Evolutionary conservation across 306 rosid species (phyloP).

Genomic region (Crataegus laevigata): DNA sequence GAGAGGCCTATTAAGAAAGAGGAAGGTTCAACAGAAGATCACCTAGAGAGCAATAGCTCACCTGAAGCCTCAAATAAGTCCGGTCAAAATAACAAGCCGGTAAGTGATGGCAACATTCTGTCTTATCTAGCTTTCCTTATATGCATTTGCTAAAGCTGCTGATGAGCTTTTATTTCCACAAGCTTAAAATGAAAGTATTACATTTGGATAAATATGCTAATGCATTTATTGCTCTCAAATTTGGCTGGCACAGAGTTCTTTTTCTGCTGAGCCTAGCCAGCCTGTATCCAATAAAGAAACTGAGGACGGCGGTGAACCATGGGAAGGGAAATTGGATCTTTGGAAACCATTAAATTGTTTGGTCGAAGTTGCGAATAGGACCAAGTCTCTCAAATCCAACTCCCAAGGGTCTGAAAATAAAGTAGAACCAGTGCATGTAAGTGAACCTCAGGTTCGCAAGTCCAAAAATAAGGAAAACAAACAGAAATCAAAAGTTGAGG

Average conservation of each 20-base stretch:
- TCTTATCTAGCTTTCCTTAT: background rate
- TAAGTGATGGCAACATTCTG: slow-evolving; percentile 24
- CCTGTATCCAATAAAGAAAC: slow-evolving; percentile 44
- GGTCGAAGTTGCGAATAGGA: slow-evolving; percentile 89
- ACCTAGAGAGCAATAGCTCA: slow-evolving; percentile 62
- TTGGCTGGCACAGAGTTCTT: slow-evolving; percentile 46
- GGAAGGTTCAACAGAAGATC: slow-evolving; percentile 47
- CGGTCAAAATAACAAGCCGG: slow-evolving; percentile 46
- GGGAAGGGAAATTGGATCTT: slow-evolving; percentile 70
- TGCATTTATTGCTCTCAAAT: slow-evolving; percentile 1
- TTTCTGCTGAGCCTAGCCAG: slow-evolving; percentile 50
- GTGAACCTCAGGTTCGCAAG: slow-evolving; percentile 39
- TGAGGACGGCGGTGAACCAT: slow-evolving; percentile 48
- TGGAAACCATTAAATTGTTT: slow-evolving; percentile 89
- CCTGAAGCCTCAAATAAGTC: slow-evolving; percentile 48
- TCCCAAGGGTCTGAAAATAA: slow-evolving; percentile 51
- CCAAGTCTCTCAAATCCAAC: slow-evolving; percentile 68
- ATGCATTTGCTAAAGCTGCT: background rate
- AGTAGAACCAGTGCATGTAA: slow-evolving; percentile 34
- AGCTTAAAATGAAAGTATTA: background rate
- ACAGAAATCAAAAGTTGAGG: slow-evolving; percentile 55
- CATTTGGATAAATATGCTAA: slow-evolving; percentile 10
- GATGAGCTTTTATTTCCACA: background rate
- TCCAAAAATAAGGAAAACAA: slow-evolving; percentile 57
- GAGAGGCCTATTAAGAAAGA: slow-evolving; percentile 55